Percentiles rank a stretch among this genome's conserved stretches.
Conservation (phyloP, 228 moss, liverwort and hornwort species). For the Sphagnum magellanicum region DNA sequence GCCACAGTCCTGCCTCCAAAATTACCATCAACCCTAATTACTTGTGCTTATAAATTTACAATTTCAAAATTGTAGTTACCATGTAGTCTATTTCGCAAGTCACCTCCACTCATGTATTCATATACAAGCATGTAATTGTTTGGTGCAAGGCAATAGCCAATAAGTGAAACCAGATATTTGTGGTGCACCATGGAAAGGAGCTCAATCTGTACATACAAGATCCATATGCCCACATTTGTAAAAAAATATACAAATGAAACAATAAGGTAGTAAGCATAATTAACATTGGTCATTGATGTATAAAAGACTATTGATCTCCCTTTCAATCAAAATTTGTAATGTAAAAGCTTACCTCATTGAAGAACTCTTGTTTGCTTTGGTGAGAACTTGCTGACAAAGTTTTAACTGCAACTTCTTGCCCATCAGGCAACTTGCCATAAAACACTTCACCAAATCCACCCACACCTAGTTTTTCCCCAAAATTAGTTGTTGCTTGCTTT, state of each 20-base stretch:
- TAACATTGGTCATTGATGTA: neutral
- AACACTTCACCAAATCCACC: slow-evolving; percentile 61
- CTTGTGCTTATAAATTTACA: neutral
- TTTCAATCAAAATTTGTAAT: neutral
- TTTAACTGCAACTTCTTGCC: slow-evolving; percentile 53
- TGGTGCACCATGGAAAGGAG: slow-evolving; percentile 70
- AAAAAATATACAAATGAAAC: too few relatives aligned
- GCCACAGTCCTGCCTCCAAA: neutral
- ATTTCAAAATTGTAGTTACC: slow-evolving; percentile 13
- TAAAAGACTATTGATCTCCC: neutral
- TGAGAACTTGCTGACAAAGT: slow-evolving; percentile 39
- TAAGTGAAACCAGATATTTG: slow-evolving; percentile 53
- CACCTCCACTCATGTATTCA: slow-evolving; percentile 62
- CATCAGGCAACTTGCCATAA: slow-evolving; percentile 48
- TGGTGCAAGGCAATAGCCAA: slow-evolving; percentile 49
- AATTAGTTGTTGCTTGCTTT: slow-evolving; percentile 40
- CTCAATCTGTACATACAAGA: slow-evolving; percentile 30
- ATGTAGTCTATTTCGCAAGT: slow-evolving; percentile 49
- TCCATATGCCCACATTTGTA: neutral
- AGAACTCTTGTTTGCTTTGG: slow-evolving; percentile 60
- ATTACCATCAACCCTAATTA: neutral
- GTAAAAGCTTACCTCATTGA: slow-evolving; percentile 37
- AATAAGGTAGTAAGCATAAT: too few relatives aligned
- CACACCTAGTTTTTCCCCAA: slow-evolving; percentile 28
- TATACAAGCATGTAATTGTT: slow-evolving; percentile 53